These are phyloP conservation scores for Macroventuria anomochaeta DNA, from an alignment of 2,329 filamentous ascomycete genomes.

Conservation along the genomic window DNA sequence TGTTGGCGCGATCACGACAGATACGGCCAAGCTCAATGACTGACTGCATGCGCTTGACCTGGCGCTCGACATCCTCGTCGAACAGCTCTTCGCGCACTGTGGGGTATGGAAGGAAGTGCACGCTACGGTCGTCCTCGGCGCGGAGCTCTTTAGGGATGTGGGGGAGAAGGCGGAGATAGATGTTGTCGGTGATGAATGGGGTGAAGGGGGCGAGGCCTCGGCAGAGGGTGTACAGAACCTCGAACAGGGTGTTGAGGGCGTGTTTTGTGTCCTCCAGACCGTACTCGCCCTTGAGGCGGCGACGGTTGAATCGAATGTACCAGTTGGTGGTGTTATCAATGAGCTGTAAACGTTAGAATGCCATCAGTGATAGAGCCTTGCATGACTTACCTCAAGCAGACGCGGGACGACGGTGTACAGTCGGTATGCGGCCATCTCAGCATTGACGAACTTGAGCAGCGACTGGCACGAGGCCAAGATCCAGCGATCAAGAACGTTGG, in stretches of 20 bases:
- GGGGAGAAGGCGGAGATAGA: constrained; percentile 82
- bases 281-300: constrained; percentile 87
- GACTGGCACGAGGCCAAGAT: constrained; percentile 92
- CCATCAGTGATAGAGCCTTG: neutral
- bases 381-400: constrained; percentile 63
- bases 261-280: constrained; percentile 85
- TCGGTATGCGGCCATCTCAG: constrained; percentile 80
- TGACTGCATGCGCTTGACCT: constrained; percentile 89
- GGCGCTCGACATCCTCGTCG: constrained; percentile 82
- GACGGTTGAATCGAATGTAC: constrained; percentile 96
- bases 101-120: constrained; percentile 92
- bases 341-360: constrained; percentile 52
- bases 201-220: constrained; percentile 92
- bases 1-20: constrained; percentile 81
- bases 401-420: constrained; percentile 89
- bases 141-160: constrained; percentile 77
- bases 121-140: constrained; percentile 77
- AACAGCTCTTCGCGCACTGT: constrained; percentile 88
- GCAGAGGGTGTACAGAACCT: constrained; percentile 88
- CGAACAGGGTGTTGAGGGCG: constrained; percentile 91
- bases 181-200: constrained; percentile 93
- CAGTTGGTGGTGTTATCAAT: constrained; percentile 98
- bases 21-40: constrained; percentile 91
- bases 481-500: constrained; percentile 96
- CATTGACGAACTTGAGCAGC: constrained; percentile 86